These are phyloP conservation scores for Ustilago cynodontis DNA, from an alignment of 1,284 basidiomycete species.

Conservation along the genomic window DNA sequence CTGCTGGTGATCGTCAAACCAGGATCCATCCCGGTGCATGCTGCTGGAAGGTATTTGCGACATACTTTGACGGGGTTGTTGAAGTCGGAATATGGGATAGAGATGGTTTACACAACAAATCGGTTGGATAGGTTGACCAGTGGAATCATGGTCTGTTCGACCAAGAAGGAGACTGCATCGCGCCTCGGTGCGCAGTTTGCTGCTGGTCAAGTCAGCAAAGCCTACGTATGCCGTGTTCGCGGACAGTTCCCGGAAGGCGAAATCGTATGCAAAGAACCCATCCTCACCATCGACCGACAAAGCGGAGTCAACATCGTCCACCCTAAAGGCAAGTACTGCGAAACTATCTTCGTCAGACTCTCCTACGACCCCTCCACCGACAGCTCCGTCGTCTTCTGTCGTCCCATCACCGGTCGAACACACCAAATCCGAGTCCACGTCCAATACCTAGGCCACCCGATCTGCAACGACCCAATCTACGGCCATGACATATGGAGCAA, in stretches of 20 bases:
- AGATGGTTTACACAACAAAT: conserved; percentile 89
- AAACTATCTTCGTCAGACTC: conserved; percentile 88
- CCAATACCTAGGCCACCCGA: conserved; percentile 92
- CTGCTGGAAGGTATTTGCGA: conserved; percentile 62
- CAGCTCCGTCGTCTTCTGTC: conserved; percentile 88
- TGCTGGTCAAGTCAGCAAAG: conserved; percentile 78
- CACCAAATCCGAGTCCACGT: conserved; percentile 96
- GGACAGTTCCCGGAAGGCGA: conserved; percentile 75
- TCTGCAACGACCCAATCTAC: conserved; percentile 76
- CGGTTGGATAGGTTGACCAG: conserved; percentile 94
- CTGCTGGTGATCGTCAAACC: conserved; percentile 83
- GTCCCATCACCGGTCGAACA: conserved; percentile 75
- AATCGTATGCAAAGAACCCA: conserved; percentile 84
- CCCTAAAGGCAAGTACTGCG: conserved; percentile 73
- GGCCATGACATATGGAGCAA: conserved; percentile 66
- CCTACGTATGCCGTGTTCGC: conserved; percentile 57
- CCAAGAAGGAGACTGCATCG: conserved; percentile 80
- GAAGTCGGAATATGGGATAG: conserved; percentile 83
- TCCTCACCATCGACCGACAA: conserved; percentile 92
- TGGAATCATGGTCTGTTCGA: conserved; percentile 93
- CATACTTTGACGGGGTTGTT: conserved; percentile 82
- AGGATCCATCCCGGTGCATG: conserved; percentile 68
- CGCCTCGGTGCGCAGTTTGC: conserved; percentile 73
- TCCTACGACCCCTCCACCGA: conserved; percentile 85
- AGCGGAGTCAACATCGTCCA: conserved; percentile 91